These are phyloP conservation scores for Cordyceps cicadae DNA, from an alignment of 2,329 filamentous ascomycete species.

Conservation along the genomic window DNA sequence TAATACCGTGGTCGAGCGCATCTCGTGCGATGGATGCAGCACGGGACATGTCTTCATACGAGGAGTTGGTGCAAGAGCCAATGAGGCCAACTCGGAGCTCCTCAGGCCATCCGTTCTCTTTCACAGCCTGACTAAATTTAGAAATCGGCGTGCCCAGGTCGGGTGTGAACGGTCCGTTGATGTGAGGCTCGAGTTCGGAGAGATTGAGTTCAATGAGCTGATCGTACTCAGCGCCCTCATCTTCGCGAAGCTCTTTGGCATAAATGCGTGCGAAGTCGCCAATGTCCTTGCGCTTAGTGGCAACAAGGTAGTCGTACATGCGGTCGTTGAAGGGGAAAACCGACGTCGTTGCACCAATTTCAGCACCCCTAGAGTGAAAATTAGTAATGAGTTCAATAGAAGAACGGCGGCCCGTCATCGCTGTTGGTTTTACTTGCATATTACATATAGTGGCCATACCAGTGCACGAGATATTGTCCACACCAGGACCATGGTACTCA, in stretches of 20 bases:
- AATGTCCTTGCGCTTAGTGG: constrained; percentile 84
- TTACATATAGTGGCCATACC: constrained; percentile 54
- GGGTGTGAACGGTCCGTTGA: constrained; percentile 98
- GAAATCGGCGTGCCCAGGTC: constrained; percentile 96
- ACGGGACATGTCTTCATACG: constrained; percentile 83
- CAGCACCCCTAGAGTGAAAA: constrained; percentile 34
- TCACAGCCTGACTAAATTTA: constrained; percentile 91
- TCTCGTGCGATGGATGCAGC: constrained; percentile 86
- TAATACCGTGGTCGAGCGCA: constrained; percentile 84
- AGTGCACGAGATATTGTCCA: constrained; percentile 59
- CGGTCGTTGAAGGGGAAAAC: constrained; percentile 97
- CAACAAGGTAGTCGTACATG: constrained; percentile 91
- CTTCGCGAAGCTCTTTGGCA: constrained; percentile 75
- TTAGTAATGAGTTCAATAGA: neutral
- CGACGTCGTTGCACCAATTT: constrained; percentile 81
- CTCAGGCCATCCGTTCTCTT: constrained; percentile 91
- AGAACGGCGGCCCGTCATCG: no score
- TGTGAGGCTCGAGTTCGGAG: constrained; percentile 87
- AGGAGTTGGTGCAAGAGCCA: constrained; percentile 93
- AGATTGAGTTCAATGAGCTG: constrained; percentile 95
- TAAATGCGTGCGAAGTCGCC: constrained; percentile 84
- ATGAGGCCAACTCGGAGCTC: constrained; percentile 96
- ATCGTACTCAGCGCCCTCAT: constrained; percentile 90
- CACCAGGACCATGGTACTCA: constrained; percentile 65
- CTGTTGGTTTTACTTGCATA: constrained; percentile 36